Percentiles rank a stretch among this genome's conserved stretches.
Evolutionary conservation across 192 early-diverging fungal species (phyloP).

Genomic region (Mortierella alpina): DNA sequence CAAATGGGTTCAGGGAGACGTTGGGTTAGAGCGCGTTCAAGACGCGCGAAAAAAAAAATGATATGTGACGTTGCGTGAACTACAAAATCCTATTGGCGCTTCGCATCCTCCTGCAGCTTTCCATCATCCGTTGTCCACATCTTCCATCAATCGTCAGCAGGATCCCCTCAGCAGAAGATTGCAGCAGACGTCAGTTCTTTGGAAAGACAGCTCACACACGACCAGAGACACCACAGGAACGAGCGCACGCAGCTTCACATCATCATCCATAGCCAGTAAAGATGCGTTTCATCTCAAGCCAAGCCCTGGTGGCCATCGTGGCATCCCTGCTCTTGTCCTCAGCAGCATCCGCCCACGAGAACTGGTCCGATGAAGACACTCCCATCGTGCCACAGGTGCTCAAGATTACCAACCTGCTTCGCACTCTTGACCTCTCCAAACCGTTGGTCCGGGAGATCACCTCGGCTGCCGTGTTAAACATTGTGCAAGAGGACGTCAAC

Average conservation of each 20-base stretch:
- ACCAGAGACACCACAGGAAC: too few species aligned
- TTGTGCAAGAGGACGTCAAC: conserved; percentile 37
- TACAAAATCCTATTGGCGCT: too few species aligned
- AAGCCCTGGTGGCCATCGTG: conserved; percentile 26
- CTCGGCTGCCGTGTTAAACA: conserved; percentile 58
- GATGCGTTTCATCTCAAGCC: conserved; percentile 23
- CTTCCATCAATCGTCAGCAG: too few species aligned
- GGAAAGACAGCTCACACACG: too few species aligned
- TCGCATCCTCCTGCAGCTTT: neutral
- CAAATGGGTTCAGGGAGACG: too few species aligned
- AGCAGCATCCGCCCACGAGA: conserved; percentile 2
- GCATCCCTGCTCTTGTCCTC: conserved; percentile 20
- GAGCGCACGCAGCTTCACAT: neutral
- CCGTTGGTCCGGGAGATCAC: conserved; percentile 62
- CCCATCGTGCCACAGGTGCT: conserved; percentile 53
- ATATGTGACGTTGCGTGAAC: too few species aligned
- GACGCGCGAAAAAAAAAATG: too few species aligned
- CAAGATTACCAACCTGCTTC: conserved; percentile 68
- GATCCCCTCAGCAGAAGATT: too few species aligned
- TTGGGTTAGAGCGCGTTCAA: too few species aligned
- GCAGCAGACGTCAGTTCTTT: too few species aligned
- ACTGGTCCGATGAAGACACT: conserved; percentile 12
- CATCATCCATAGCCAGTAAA: neutral
- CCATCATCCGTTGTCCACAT: neutral
- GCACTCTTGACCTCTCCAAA: conserved; percentile 70